phyloP scores from a whole-genome alignment of 2,329 filamentous ascomycete species.

The Dactylellina haptotyla region DNA sequence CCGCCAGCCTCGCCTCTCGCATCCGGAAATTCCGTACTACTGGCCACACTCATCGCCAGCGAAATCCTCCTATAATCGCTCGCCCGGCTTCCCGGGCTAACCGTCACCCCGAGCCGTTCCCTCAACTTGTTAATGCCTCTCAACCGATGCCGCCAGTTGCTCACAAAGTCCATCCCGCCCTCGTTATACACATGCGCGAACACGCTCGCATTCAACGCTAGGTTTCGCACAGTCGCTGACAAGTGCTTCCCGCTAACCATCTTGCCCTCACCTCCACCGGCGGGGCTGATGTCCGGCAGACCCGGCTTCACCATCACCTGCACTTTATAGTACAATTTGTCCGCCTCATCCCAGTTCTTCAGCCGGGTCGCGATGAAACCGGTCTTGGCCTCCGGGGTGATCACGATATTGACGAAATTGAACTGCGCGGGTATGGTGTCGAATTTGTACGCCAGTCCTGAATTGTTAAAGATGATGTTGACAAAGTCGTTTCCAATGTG shows the following conservation, averaged over 20 bases:
- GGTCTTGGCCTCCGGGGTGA: constrained; percentile 83
- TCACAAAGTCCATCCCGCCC: constrained; percentile 51
- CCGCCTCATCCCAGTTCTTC: constrained; percentile 59
- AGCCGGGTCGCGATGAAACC: constrained; percentile 76
- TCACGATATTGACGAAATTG: constrained; percentile 96
- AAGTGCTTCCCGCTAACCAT: constrained; percentile 85
- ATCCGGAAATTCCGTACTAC: constrained; percentile 32
- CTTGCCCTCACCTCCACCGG: constrained; percentile 77
- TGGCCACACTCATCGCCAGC: constrained; percentile 45
- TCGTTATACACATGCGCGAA: constrained; percentile 80
- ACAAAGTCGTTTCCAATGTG: constrained; percentile 98
- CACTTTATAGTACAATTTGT: constrained; percentile 80
- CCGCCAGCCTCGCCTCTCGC: constrained; percentile 4
- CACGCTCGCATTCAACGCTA: constrained; percentile 92
- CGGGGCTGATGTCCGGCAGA: constrained; percentile 91
- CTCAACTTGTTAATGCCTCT: constrained; percentile 84
- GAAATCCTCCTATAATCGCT: constrained; percentile 55
- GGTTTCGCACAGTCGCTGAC: constrained; percentile 83
- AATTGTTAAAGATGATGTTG: constrained; percentile 98
- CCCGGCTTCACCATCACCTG: constrained; percentile 87
- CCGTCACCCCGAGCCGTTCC: constrained; percentile 67
- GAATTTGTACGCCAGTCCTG: constrained; percentile 86
- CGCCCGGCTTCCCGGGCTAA: constrained; percentile 46
- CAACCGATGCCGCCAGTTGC: constrained; percentile 84
- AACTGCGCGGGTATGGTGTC: constrained; percentile 94